These are phyloP conservation scores for Sporothrix brasiliensis DNA, from an alignment of 2,329 filamentous ascomycete species.

Conservation along the genomic window DNA sequence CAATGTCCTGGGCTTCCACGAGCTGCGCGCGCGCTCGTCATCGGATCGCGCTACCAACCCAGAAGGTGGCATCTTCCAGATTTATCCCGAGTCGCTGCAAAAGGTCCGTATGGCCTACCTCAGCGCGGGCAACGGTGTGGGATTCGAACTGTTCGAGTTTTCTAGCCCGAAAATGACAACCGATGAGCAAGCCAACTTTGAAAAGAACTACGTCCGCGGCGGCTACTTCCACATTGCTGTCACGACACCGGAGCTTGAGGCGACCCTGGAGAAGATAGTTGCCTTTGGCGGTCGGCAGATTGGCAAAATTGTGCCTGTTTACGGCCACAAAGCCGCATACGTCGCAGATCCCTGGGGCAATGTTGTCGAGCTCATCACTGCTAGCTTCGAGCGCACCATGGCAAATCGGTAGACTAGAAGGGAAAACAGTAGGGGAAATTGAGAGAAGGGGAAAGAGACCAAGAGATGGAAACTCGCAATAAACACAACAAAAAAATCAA, in stretches of 20 bases:
- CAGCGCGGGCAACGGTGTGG: slow-evolving; percentile 29
- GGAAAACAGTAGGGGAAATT: background rate
- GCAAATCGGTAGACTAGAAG: slow-evolving; percentile 9
- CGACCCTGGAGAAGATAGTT: slow-evolving; percentile 11
- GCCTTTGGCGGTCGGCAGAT: slow-evolving; percentile 15
- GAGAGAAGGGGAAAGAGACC: no score
- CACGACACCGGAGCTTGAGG: slow-evolving; percentile 17
- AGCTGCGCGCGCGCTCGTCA: slow-evolving; percentile 4
- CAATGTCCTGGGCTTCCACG: slow-evolving; percentile 24
- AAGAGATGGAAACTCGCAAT: background rate
- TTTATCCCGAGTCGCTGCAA: slow-evolving; percentile 28
- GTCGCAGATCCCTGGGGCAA: slow-evolving; percentile 30
- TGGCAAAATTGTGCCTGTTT: slow-evolving; percentile 21
- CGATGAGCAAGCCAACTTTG: slow-evolving; percentile 21
- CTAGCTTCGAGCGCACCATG: slow-evolving; percentile 26
- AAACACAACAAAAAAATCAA: background rate
- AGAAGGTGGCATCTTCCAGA: slow-evolving; percentile 21
- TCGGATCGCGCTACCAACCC: slow-evolving; percentile 8
- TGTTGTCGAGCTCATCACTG: slow-evolving; percentile 26
- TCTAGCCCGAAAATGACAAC: background rate
- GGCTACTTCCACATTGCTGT: slow-evolving; percentile 30
- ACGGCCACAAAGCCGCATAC: slow-evolving; percentile 24
- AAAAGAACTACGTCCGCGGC: slow-evolving; percentile 26
- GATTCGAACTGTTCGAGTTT: slow-evolving; percentile 31
- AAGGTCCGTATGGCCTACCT: slow-evolving; percentile 28